Conservation (phyloP, 164 flowering plant genomes). For the Litsea cubeba region DNA sequence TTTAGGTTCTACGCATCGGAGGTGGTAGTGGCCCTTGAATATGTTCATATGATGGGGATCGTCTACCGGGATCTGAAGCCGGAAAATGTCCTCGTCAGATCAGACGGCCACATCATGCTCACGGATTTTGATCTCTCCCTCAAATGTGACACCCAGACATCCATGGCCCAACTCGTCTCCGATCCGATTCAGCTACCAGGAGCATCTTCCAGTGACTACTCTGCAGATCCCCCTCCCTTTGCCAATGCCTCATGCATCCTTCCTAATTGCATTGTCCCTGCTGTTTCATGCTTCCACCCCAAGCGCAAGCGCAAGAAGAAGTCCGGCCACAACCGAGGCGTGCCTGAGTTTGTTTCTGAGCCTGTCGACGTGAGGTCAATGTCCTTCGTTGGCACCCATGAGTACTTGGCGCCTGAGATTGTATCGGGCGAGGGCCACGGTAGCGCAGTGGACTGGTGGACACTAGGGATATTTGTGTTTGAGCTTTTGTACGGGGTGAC, state of each 20-base stretch:
- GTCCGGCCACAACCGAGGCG: constrained; percentile 17
- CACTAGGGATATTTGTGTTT: constrained; percentile 69
- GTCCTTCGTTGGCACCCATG: constrained; percentile 94
- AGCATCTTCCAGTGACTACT: constrained; percentile 12
- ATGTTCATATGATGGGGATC: constrained; percentile 82
- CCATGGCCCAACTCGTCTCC: constrained; percentile 53
- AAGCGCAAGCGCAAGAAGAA: constrained; percentile 55
- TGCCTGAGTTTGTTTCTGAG: constrained; percentile 63
- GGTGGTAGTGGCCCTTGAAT: constrained; percentile 72
- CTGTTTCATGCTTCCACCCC: constrained; percentile 71
- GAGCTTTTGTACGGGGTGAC: constrained; percentile 74
- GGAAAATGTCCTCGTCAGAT: constrained; percentile 72
- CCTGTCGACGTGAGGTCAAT: constrained; percentile 73
- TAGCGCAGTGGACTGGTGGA: constrained; percentile 95
- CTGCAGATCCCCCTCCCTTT: constrained; percentile 24
- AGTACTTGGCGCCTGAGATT: constrained; percentile 87
- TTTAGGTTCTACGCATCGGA: constrained; percentile 76
- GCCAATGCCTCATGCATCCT: constrained; percentile 59
- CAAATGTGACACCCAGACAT: constrained; percentile 42
- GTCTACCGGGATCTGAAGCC: constrained; percentile 92
- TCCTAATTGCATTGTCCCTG: constrained; percentile 74
- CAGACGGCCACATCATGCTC: constrained; percentile 90
- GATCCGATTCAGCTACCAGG: constrained; percentile 10
- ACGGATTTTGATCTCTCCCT: constrained; percentile 88
- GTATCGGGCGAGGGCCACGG: constrained; percentile 90